These are phyloP conservation scores for Zopfia rhizophila DNA, from an alignment of 2,329 filamentous ascomycete genomes.

Conservation along the genomic window DNA sequence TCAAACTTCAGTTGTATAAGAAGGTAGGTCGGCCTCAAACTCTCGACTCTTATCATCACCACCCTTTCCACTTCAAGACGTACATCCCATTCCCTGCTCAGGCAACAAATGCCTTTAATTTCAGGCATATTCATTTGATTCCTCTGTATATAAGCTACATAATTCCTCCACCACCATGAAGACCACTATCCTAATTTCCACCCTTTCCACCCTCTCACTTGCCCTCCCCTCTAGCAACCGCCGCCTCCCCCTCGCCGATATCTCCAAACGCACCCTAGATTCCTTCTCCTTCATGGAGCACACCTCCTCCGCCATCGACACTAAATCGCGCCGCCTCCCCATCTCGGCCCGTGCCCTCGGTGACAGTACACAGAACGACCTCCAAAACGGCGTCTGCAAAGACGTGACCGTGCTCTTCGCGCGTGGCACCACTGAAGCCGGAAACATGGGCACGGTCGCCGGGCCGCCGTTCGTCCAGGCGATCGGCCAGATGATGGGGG, in stretches of 20 bases:
- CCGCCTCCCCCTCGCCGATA: constrained; percentile 8
- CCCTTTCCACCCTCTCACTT: constrained; percentile 17
- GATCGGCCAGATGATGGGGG: constrained; percentile 54
- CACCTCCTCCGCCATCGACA: constrained; percentile 5
- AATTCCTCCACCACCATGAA: constrained; percentile 24
- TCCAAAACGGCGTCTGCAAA: constrained; percentile 51
- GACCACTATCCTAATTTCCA: constrained; percentile 11
- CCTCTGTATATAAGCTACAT: background rate
- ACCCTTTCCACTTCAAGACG: no score
- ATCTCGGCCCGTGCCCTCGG: constrained; percentile 31
- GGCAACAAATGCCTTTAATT: background rate
- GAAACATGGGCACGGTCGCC: constrained; percentile 62
- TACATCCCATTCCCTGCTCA: no score
- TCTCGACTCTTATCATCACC: no score
- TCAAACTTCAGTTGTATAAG: no score
- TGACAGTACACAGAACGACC: constrained; percentile 37
- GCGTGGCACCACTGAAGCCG: constrained; percentile 64
- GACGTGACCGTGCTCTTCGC: constrained; percentile 66
- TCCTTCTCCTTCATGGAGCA: constrained; percentile 6
- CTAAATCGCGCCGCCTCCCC: constrained; percentile 1
- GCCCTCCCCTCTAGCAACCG: background rate
- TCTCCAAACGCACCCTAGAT: background rate
- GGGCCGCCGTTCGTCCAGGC: constrained; percentile 64
- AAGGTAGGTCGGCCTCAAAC: no score
- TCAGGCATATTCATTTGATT: background rate